These are phyloP conservation scores for Pterula multifida DNA, from an alignment of 1,284 basidiomycete species.

Conservation along the genomic window DNA sequence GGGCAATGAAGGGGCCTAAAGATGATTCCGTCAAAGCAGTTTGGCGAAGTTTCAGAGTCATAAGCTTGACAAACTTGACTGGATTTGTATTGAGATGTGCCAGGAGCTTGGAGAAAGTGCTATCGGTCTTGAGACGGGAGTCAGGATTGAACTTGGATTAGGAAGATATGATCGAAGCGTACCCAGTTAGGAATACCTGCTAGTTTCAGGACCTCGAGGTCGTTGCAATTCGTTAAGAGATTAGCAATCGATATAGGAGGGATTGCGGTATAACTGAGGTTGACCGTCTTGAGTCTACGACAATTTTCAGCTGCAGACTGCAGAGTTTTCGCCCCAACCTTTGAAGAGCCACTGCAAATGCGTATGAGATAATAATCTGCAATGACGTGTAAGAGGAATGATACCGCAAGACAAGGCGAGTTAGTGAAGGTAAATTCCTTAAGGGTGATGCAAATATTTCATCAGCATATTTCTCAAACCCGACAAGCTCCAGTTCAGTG, in stretches of 20 bases:
- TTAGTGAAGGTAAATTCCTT: constrained; percentile 29
- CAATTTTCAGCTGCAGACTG: constrained; percentile 31
- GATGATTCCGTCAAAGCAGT: constrained; percentile 36
- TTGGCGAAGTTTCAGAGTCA: constrained; percentile 49
- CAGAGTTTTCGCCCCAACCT: constrained; percentile 38
- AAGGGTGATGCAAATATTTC: constrained; percentile 36
- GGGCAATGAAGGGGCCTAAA: constrained; percentile 26
- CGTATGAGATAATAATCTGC: constrained; percentile 3
- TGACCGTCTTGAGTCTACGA: constrained; percentile 30
- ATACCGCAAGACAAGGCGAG: constrained; percentile 42
- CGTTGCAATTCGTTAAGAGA: constrained; percentile 28
- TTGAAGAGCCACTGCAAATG: constrained; percentile 39
- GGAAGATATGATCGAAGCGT: constrained; percentile 12
- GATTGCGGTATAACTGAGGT: constrained; percentile 51
- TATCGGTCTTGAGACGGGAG: constrained; percentile 34
- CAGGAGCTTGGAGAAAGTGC: constrained; percentile 35
- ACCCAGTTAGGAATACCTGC: constrained; percentile 54
- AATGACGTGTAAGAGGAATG: constrained; percentile 5
- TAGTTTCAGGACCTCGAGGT: constrained; percentile 46
- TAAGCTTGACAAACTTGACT: constrained; percentile 26
- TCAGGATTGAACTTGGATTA: constrained; percentile 4
- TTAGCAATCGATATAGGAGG: constrained; percentile 33
- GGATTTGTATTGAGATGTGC: constrained; percentile 15
- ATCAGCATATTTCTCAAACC: constrained; percentile 42
- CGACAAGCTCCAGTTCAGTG: constrained; percentile 36